Base-by-base conservation (phyloP, 2,329 filamentous ascomycete species). In the Trichothecium sympodiale region DNA sequence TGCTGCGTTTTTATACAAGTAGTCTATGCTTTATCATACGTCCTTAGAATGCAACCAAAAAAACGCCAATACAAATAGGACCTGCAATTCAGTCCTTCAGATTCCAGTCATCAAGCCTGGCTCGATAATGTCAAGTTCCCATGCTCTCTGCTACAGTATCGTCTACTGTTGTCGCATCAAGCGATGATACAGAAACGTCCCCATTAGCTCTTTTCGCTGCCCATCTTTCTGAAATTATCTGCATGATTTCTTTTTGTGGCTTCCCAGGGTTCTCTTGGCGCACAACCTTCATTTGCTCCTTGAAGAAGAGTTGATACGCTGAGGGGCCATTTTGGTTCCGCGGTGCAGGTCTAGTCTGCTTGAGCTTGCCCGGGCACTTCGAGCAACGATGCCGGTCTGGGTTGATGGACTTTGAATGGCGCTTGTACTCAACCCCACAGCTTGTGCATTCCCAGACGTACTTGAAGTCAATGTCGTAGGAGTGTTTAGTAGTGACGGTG, bases 381-480 rank as follows among this genome's bases (percentile, higher is more conserved):
- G 86, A 86, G 54, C 89, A 96, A 1, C 74, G 71, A 47, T 87
- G 79, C 33, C 74, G 71, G 20, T 53, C 52, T 0, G 80, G 69
- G 54, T 95, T 77, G 45, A 96, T 83, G 52, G 83, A 91, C 59
- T 81, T 85, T 13, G 80, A 87, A 56, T 96, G 89, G 4, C 89
- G 69, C 51, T 87, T 83, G 55, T 83, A 93, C 53, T 83, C 79
- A 23, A 71, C 60, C 0, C 64, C 70, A 52, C 91, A 96, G 3
- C 51, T 61, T 14, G 46, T 61, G 53, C 89, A 96, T 29, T 71
- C 65, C 89, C 91, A 96, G 15, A 88, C 61, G 53, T 89, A 98
- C 61, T 89, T 93, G 63, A 85, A 94, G 46, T 88, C 81, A 49
- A 96, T 96, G 34, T 80, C 73, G 55, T 95, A 98, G 23, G 66